Percentiles rank a stretch among this genome's conserved stretches.
These are phyloP conservation scores for Petunia axillaris DNA, from an alignment of 257 asterid species.

Conservation along the genomic window DNA sequence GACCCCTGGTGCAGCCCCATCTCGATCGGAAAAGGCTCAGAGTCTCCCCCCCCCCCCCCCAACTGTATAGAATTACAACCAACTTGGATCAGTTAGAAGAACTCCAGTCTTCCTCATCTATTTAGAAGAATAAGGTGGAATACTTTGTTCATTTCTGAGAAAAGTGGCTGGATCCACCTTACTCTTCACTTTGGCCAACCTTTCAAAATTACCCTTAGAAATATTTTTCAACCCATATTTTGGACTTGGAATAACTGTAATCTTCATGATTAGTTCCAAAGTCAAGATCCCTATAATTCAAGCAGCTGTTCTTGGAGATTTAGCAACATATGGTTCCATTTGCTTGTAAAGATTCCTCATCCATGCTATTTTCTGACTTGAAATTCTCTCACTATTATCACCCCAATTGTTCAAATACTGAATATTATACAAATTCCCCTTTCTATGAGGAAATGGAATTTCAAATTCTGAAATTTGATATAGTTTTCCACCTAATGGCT, in stretches of 20 bases:
- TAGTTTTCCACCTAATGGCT: constrained; percentile 1
- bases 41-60: too few relatives aligned
- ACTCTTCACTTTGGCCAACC: constrained; percentile 16
- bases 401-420: not conserved
- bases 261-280: not conserved
- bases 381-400: not conserved
- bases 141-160: constrained; percentile 18
- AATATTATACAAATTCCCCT: constrained; percentile 19
- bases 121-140: not conserved
- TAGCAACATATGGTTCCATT: constrained; percentile 23
- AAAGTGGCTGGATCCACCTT: constrained; percentile 16
- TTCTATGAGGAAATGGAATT: constrained; percentile 20
- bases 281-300: constrained; percentile 21
- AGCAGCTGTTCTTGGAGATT: constrained; percentile 2
- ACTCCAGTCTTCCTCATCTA: not conserved
- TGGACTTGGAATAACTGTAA: constrained; percentile 15
- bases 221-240: constrained; percentile 21
- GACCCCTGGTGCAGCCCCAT: too few relatives aligned
- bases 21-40: too few relatives aligned
- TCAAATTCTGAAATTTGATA: constrained; percentile 11
- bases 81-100: not conserved
- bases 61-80: not conserved
- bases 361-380: constrained; percentile 1
- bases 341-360: constrained; percentile 12
- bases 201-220: not conserved